Evolutionary conservation across 768 basidiomycete genomes (phyloP).

Genomic region (Lactarius akahatsu): DNA sequence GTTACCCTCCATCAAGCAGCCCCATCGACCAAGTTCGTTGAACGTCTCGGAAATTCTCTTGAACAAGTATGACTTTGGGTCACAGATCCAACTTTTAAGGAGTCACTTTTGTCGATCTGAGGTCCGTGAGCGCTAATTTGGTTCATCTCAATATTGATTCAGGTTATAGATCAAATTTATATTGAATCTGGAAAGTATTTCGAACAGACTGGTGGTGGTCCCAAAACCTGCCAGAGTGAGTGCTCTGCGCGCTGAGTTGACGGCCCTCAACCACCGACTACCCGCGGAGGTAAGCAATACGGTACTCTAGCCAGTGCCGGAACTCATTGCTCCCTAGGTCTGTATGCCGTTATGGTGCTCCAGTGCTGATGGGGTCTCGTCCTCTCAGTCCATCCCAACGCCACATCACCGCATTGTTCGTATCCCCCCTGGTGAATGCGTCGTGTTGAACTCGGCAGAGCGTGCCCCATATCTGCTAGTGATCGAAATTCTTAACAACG

Average conservation of each 20-base stretch:
- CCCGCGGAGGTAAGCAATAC: conserved; percentile 77
- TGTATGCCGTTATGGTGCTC: conserved; percentile 89
- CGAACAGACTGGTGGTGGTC: conserved; percentile 85
- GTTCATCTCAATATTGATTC: conserved; percentile 14
- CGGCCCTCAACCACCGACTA: conserved; percentile 91
- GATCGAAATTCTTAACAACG: conserved; percentile 85
- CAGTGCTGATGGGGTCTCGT: conserved; percentile 58
- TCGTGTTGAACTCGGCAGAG: conserved; percentile 97
- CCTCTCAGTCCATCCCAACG: conserved; percentile 44
- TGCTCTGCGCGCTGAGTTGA: conserved; percentile 94
- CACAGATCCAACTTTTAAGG: conserved; percentile 72
- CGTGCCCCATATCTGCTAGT: conserved; percentile 90
- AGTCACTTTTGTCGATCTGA: conserved; percentile 87
- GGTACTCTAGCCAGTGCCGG: conserved; percentile 14
- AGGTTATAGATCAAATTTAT: conserved; percentile 74
- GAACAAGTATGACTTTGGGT: conserved; percentile 61
- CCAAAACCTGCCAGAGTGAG: conserved; percentile 94
- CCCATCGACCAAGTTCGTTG: conserved; percentile 45
- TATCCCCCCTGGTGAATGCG: conserved; percentile 96
- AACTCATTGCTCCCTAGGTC: conserved; percentile 46
- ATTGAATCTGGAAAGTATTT: conserved; percentile 86
- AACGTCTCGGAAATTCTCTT: conserved; percentile 57
- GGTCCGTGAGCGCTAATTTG: conserved; percentile 45
- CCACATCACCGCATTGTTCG: conserved; percentile 95
- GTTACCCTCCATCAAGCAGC: conserved; percentile 49